Base-by-base conservation (phyloP, 441 rosid genomes). In the Gossypium laxum region DNA sequence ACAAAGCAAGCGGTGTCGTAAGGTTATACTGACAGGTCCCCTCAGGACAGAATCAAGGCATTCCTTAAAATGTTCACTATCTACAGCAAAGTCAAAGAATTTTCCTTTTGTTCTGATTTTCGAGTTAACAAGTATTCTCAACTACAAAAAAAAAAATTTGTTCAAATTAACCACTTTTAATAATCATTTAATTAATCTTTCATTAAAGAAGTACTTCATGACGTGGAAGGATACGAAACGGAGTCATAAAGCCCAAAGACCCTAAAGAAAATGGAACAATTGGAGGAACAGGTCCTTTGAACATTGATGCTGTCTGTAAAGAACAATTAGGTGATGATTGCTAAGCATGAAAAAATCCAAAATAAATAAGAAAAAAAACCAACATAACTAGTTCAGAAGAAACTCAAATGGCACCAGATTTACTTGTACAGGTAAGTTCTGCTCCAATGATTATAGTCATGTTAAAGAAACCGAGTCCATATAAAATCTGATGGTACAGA, bases 211-310 rank as follows among this genome's bases (percentile, higher is more conserved):
- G 32, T 54, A 15, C 19, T 55, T 51, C 21, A 34, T 51, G 52
- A 30, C 70, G 55, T 71, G 8, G n/a, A 50, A 67, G 89, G 92
- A 87, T 89, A 89, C 92, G 74, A 72, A 89, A 89, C 57, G 95
- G 92, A 43, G 95, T 89, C 95, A 89, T 89, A 65, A 89, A 89
- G 77, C 95, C 99, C 63, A 95, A 84, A 74, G 99, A 95, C 69
- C 99, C 99, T 72, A 92, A 80, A 22, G 99, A 88, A 82, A 92
- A 95, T 56, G 99, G 90, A 67, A 92, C 99, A 57, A 91, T 77
- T 3, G 98, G 99, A 77, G 99, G 99, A 85, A 91, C 97, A 5
- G 98, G 92, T 74, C 98, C 99, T 75, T 89, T 95, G 82, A 95
- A 95, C 90, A 89, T 83, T 7, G 98, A 91, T 73, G 98, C 96